Percentiles rank a stretch among this genome's conserved stretches.
phyloP scores from a whole-genome alignment of 2,329 filamentous ascomycete genomes.

The Aureobasidium sp. region DNA sequence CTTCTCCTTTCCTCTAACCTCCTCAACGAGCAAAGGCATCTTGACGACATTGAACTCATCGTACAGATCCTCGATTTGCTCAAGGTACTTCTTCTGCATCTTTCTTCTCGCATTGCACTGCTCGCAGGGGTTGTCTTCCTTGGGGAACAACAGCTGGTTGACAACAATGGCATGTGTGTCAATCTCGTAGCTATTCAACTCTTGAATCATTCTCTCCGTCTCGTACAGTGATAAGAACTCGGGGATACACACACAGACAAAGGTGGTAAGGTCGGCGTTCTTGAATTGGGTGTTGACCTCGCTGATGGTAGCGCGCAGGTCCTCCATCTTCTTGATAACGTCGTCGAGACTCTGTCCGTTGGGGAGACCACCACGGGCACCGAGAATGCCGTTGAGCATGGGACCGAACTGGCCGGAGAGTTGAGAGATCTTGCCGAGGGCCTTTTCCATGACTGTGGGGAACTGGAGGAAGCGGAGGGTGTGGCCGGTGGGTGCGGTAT shows the following conservation, averaged over 20 bases:
- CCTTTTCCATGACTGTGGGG: conserved; percentile 95
- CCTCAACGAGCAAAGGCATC: conserved; percentile 93
- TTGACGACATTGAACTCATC: conserved; percentile 99
- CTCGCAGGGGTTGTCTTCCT: conserved; percentile 74
- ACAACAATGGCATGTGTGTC: conserved; percentile 97
- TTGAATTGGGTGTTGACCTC: conserved; percentile 99
- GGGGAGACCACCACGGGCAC: conserved; percentile 65
- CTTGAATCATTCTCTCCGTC: conserved; percentile 99
- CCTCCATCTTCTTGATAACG: conserved; percentile 90
- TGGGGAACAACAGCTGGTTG: conserved; percentile 93
- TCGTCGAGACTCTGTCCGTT: conserved; percentile 91
- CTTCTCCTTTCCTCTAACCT: conserved; percentile 90
- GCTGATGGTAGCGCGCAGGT: conserved; percentile 80
- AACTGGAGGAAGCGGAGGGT: conserved; percentile 98
- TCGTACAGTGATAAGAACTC: conserved; percentile 96
- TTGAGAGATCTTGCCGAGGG: conserved; percentile 92
- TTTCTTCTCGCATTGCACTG: conserved; percentile 91
- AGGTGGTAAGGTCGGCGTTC: conserved; percentile 88
- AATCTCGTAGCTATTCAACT: conserved; percentile 84
- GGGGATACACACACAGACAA: conserved; percentile 96
- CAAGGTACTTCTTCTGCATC: conserved; percentile 99
- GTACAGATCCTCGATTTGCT: conserved; percentile 97
- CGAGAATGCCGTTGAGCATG: conserved; percentile 88
- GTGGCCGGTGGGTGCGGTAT: conserved; percentile 95
- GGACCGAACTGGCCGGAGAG: conserved; percentile 91